Evolutionary conservation across 495 filamentous ascomycete genomes (phyloP), one percentile per base, ranked within the genome.

Genomic region (Amniculicola lignicola): DNA sequence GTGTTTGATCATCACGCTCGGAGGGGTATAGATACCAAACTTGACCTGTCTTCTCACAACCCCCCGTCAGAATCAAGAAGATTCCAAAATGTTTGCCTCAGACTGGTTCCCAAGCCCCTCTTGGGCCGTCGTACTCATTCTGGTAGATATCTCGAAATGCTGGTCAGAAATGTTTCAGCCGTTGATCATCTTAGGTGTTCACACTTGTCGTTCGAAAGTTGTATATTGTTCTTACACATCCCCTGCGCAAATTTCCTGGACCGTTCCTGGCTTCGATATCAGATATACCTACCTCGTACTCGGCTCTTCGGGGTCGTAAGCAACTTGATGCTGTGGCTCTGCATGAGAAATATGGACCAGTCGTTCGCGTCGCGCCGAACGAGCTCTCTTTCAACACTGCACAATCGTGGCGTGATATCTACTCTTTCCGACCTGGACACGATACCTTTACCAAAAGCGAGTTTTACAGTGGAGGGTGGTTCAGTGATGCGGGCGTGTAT

Each of bases 301-400:
- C 38, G 51, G 29, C 28, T 29, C 35, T 53, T 29, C 6, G 40
- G 2, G 56, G 56, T 21, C 38, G 56, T 11, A 4, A 35, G 12
- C 7, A 9, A 2, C 42, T 59, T 22, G 14, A 6, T 3, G 54
- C 41, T 12, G 16, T 60, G 41, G 3, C 11, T 12, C 61, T 80
- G 1, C 79, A 83, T 59, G 62, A 74, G 33, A 11, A 7, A 11
- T 41, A 41, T 41, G 82, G 83, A 3, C 72, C 74, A 0, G 68
- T 85, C 1, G 82, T 87, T 29, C 75, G 83, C 53, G 77, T 84
- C 56, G 76, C 81, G 41, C 83, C 83, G 1, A 75, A 84, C 54
- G 78, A 82, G 45, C 72, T 86, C 58, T 82, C 79, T 54, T 72
- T 85, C 54, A 77, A 71, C 52, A 77, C 77, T 23, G 79, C 79